phyloP scores from a whole-genome alignment of 2,329 filamentous ascomycete genomes.

The Xylaria hypoxylon region DNA sequence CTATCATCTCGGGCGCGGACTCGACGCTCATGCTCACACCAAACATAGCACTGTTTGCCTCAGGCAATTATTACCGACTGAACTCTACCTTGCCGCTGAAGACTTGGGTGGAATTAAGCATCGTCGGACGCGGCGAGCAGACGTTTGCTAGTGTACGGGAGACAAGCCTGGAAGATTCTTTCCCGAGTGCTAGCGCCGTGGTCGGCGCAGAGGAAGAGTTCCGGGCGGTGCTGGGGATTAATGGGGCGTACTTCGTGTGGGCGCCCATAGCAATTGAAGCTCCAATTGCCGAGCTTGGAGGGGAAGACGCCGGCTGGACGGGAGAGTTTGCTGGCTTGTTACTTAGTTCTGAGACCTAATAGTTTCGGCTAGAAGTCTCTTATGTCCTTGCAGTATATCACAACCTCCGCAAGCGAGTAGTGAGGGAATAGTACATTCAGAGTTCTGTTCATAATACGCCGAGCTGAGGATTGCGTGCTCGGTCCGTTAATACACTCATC shows the following conservation, averaged over 20 bases:
- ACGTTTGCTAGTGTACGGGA: slow-evolving; percentile 49
- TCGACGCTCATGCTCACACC: slow-evolving; percentile 58
- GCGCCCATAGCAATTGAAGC: slow-evolving; percentile 59
- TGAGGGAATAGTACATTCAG: too few relatives aligned
- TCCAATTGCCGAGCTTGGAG: slow-evolving; percentile 55
- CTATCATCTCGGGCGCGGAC: slow-evolving; percentile 57
- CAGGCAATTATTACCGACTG: slow-evolving; percentile 53
- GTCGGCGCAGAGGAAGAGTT: slow-evolving; percentile 55
- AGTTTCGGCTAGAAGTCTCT: background rate
- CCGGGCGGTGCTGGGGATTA: slow-evolving; percentile 56
- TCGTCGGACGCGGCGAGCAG: slow-evolving; percentile 50
- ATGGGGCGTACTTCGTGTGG: slow-evolving; percentile 57
- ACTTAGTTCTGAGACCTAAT: slow-evolving; percentile 46
- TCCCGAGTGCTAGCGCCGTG: slow-evolving; percentile 29
- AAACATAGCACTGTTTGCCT: slow-evolving; percentile 52
- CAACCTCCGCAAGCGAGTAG: background rate
- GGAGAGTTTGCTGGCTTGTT: slow-evolving; percentile 50
- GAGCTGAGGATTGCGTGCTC: background rate
- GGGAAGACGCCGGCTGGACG: slow-evolving; percentile 49
- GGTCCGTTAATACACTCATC: background rate
- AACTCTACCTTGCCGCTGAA: slow-evolving; percentile 51
- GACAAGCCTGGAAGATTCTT: slow-evolving; percentile 22
- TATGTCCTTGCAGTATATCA: background rate
- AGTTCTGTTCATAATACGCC: background rate
- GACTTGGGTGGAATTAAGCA: slow-evolving; percentile 48